A percentile compares a stretch with the other conserved stretches of the same genome.
Conservation (phyloP, 257 asterid species). For the Plectranthus barbatus region DNA sequence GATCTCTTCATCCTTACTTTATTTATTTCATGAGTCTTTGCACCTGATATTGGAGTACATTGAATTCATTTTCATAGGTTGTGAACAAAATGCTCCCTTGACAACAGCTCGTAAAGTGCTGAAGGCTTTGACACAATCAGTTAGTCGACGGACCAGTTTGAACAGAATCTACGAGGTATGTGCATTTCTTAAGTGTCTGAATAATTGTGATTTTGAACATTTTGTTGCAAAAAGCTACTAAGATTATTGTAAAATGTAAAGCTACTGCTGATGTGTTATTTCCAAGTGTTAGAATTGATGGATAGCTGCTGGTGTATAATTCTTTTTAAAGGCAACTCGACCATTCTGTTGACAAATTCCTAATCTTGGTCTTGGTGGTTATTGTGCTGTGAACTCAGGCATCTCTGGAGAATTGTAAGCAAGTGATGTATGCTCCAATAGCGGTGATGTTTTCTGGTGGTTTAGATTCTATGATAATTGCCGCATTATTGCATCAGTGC, state of each 20-base stretch:
- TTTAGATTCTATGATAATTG: constrained; percentile 90
- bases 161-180: constrained; percentile 52
- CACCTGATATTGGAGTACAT: background rate
- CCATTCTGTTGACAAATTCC: background rate
- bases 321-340: background rate
- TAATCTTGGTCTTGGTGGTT: background rate
- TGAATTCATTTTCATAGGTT: constrained; percentile 20
- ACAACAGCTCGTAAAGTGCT: constrained; percentile 50
- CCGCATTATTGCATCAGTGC: constrained; percentile 80
- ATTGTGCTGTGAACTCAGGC: constrained; percentile 28
- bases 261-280: background rate
- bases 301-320: background rate
- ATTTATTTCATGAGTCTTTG: background rate
- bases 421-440: constrained; percentile 49
- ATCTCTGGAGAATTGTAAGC: constrained; percentile 21
- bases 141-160: constrained; percentile 52
- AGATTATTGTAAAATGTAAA: background rate
- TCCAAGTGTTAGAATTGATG: background rate
- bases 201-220: constrained; percentile 9
- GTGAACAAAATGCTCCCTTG: constrained; percentile 16
- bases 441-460: constrained; percentile 98
- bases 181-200: background rate
- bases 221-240: background rate
- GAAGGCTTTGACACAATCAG: constrained; percentile 67
- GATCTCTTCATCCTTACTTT: background rate